Percentiles rank a stretch among this genome's conserved stretches.
These are phyloP conservation scores for Papiliotrema laurentii DNA, from an alignment of 1,284 basidiomycete genomes.

Conservation along the genomic window DNA sequence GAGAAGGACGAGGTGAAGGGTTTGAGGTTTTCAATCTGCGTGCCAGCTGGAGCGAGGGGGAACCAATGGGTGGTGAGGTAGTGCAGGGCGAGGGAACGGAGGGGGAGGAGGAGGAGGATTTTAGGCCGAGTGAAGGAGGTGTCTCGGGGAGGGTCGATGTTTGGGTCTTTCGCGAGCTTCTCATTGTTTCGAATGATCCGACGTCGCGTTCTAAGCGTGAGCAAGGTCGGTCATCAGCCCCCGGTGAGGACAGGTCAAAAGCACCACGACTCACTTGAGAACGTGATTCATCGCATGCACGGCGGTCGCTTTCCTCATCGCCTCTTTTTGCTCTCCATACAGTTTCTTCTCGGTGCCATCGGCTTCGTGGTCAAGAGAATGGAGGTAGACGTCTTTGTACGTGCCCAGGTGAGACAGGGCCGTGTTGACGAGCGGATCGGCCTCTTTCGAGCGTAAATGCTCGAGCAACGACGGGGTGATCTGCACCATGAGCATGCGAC, in stretches of 20 bases:
- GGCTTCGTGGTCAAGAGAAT: conserved; percentile 54
- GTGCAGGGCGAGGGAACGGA: conserved; percentile 79
- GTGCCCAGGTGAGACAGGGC: conserved; percentile 54
- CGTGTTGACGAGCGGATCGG: conserved; percentile 54
- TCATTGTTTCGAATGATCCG: conserved; percentile 93
- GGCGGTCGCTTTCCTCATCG: conserved; percentile 61
- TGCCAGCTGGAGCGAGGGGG: conserved; percentile 60
- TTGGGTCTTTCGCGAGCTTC: conserved; percentile 59
- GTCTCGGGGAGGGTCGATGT: conserved; percentile 68
- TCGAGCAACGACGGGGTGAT: conserved; percentile 58
- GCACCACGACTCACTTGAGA: conserved; percentile 61
- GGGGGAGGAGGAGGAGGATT: conserved; percentile 82
- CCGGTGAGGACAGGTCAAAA: no score
- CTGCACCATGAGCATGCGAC: no score
- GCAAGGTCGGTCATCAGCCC: conserved; percentile 5
- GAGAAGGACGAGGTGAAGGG: conserved; percentile 80
- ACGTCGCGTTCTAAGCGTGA: conserved; percentile 73
- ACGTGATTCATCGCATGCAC: conserved; percentile 81
- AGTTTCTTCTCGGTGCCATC: conserved; percentile 38
- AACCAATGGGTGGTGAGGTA: conserved; percentile 66
- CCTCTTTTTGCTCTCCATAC: conserved; percentile 42
- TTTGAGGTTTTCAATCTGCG: conserved; percentile 77
- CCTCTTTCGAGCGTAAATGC: conserved; percentile 52
- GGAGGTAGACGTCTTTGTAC: conserved; percentile 69
- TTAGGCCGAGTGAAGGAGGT: conserved; percentile 98